phyloP scores from a whole-genome alignment of 345 rosid genomes.

The Schrenkiella parvula region DNA sequence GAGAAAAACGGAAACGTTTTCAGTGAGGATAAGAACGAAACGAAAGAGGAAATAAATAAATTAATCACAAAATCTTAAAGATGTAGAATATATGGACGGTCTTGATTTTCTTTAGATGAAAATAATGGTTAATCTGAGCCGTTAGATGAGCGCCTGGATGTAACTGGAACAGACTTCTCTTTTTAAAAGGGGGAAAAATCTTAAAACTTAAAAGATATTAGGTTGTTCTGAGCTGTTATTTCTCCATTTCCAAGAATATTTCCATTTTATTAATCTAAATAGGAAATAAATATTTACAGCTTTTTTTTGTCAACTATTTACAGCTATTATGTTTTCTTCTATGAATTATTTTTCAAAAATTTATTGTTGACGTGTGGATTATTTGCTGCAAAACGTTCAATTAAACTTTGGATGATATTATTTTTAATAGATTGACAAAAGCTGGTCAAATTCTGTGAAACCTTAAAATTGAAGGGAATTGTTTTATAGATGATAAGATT shows the following conservation, averaged over 20 bases:
- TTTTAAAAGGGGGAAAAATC: neutral
- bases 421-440: neutral
- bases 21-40: conserved; percentile 47
- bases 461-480: neutral
- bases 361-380: conserved; percentile 3
- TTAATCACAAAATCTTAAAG: neutral
- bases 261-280: conserved; percentile 2
- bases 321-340: conserved; percentile 11
- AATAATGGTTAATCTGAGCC: neutral
- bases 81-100: conserved; percentile 27
- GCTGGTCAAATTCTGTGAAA: neutral
- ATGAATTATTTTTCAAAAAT: neutral
- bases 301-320: no score
- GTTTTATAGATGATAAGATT: neutral
- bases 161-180: conserved; percentile 28
- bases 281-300: conserved; percentile 25
- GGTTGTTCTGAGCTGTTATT: conserved; percentile 30
- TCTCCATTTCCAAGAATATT: conserved; percentile 15
- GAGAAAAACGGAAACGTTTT: conserved; percentile 25
- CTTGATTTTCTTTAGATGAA: conserved; percentile 19
- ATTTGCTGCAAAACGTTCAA: neutral
- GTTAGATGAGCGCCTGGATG: conserved; percentile 2
- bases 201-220: conserved; percentile 1
- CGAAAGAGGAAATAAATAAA: conserved; percentile 2
- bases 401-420: neutral